These are phyloP conservation scores for Apiotrichum mycotoxinovorans DNA, from an alignment of 1,284 basidiomycete species.

Conservation along the genomic window DNA sequence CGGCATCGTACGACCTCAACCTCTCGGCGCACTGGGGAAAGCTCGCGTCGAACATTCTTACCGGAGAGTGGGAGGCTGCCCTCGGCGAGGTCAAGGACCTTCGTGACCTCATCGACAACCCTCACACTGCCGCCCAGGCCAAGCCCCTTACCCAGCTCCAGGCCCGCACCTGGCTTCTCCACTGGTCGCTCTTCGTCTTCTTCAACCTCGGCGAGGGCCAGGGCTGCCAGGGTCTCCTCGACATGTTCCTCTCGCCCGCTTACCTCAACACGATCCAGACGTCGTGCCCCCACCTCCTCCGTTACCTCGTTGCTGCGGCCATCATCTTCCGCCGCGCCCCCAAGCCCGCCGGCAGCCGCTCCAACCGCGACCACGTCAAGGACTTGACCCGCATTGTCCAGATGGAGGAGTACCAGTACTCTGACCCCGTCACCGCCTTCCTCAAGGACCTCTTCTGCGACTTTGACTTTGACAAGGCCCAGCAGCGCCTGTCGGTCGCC, in stretches of 20 bases:
- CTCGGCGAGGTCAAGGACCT: slow-evolving; percentile 91
- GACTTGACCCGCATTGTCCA: slow-evolving; percentile 88
- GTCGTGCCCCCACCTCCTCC: slow-evolving; percentile 85
- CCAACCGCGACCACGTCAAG: slow-evolving; percentile 73
- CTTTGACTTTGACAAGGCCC: slow-evolving; percentile 86
- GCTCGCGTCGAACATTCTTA: slow-evolving; percentile 91
- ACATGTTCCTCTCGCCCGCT: slow-evolving; percentile 90
- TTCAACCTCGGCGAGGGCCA: slow-evolving; percentile 93
- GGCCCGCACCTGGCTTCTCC: slow-evolving; percentile 93
- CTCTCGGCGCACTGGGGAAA: slow-evolving; percentile 98
- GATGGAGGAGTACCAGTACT: slow-evolving; percentile 91
- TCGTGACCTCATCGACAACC: slow-evolving; percentile 79
- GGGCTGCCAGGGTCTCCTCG: slow-evolving; percentile 73
- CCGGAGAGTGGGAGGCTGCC: slow-evolving; percentile 90
- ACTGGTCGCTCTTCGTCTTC: slow-evolving; percentile 98
- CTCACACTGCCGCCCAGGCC: slow-evolving; percentile 53
- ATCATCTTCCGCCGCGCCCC: slow-evolving; percentile 77
- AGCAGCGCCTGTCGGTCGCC: slow-evolving; percentile 72
- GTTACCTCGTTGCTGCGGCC: slow-evolving; percentile 89
- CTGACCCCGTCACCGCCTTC: slow-evolving; percentile 90
- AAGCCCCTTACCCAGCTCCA: slow-evolving; percentile 77
- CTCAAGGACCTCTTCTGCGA: slow-evolving; percentile 89
- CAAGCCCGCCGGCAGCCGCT: slow-evolving; percentile 37
- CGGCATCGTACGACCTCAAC: slow-evolving; percentile 84
- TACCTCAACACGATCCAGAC: slow-evolving; percentile 99